Percentiles rank a stretch among this genome's conserved stretches.
phyloP scores from a whole-genome alignment of 768 basidiomycete genomes.

The Lentinula boryana region DNA sequence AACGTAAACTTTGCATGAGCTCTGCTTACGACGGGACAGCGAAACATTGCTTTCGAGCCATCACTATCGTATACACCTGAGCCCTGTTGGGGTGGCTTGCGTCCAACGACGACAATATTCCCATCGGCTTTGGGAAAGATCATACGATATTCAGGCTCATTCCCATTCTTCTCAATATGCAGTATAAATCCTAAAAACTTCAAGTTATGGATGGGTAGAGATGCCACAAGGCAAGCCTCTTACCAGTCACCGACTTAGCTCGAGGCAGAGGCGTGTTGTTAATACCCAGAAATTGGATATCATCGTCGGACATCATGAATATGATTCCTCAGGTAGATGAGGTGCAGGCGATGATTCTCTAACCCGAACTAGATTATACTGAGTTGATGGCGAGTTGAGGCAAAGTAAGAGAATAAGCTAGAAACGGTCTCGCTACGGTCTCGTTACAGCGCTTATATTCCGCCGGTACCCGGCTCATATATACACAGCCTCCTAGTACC shows the following conservation, averaged over 20 bases:
- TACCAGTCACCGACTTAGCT: conserved; percentile 37
- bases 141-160: conserved; percentile 38
- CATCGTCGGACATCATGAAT: conserved; percentile 41
- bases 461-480: too few relatives aligned
- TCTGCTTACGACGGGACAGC: conserved; percentile 75
- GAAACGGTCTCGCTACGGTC: not conserved
- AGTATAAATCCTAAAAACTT: conserved; percentile 47
- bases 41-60: conserved; percentile 52
- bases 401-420: not conserved
- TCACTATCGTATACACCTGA: conserved; percentile 31
- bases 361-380: not conserved
- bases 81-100: conserved; percentile 49
- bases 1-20: conserved; percentile 75
- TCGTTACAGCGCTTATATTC: too few relatives aligned
- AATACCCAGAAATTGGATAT: conserved; percentile 54
- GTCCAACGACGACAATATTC: conserved; percentile 57
- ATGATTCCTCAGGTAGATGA: not conserved
- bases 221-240: conserved; percentile 15
- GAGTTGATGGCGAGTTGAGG: not conserved
- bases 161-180: conserved; percentile 47
- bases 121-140: conserved; percentile 47
- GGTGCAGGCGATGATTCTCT: not conserved
- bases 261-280: conserved; percentile 22
- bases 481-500: too few relatives aligned
- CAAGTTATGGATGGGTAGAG: conserved; percentile 12